These are phyloP conservation scores for Apiospora kogelbergensis DNA, from an alignment of 2,329 filamentous ascomycete species.

Conservation along the genomic window DNA sequence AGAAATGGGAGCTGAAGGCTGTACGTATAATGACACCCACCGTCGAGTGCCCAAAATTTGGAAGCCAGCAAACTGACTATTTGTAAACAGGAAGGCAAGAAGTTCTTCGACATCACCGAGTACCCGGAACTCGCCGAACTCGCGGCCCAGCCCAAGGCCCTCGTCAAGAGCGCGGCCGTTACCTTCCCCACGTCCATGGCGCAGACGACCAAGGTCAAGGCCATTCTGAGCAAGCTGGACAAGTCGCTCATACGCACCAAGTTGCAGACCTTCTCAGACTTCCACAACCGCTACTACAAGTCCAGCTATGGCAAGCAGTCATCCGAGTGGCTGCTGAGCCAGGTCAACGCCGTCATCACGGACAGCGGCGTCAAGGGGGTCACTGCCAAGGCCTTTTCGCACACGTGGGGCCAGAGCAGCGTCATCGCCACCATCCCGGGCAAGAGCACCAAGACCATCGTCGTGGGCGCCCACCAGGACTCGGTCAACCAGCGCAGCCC, in stretches of 20 bases:
- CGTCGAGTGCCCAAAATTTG: not conserved
- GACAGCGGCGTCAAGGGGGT: conserved; percentile 61
- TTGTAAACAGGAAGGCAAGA: conserved; percentile 59
- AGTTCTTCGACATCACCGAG: conserved; percentile 78
- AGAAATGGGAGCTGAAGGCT: conserved; percentile 70
- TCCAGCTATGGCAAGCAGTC: conserved; percentile 67
- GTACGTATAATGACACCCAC: conserved; percentile 42
- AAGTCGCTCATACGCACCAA: conserved; percentile 66
- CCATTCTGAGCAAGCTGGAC: conserved; percentile 58
- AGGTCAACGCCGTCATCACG: conserved; percentile 62
- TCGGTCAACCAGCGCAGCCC: conserved; percentile 77
- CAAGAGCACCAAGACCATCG: conserved; percentile 68
- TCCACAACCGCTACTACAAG: conserved; percentile 69
- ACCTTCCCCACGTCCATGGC: conserved; percentile 58
- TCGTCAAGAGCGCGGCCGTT: conserved; percentile 40
- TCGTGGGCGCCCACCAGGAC: conserved; percentile 79
- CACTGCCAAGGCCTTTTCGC: conserved; percentile 63
- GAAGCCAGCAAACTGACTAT: not conserved
- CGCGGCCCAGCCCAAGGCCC: conserved; percentile 24
- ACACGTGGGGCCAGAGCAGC: conserved; percentile 73
- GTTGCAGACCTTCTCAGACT: conserved; percentile 64
- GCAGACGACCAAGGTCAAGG: conserved; percentile 56
- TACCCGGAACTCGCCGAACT: conserved; percentile 54
- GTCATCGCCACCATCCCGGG: conserved; percentile 82
- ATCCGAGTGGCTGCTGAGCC: conserved; percentile 70